Base-by-base conservation (phyloP, 164 flowering plant genomes). In the Echeveria elegans region DNA sequence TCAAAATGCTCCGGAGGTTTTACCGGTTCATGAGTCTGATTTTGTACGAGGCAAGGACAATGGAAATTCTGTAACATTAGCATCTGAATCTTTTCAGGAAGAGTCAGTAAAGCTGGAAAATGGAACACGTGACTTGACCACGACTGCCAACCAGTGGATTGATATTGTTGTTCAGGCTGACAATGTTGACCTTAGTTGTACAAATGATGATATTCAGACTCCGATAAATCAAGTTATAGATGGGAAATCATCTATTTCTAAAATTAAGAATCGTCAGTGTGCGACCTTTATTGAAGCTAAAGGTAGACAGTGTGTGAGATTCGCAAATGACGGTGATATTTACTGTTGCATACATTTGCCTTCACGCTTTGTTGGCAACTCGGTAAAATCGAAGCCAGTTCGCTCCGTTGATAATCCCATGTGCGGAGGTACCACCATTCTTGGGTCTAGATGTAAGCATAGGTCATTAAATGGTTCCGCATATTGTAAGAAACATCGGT, bases 261-360 rank as follows among this genome's bases (percentile, higher is more conserved):
- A 76, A 43, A 79, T 64, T 71, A 88, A 75, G 72, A 82, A 71
- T 70, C 82, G 85, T 18, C 97, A 90, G 47, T 95, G 99, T 68
- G 41, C 69, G 62, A 97, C 99, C 66, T 92, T 86, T 71, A 83
- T 91, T 73, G 99, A 90, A 80, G 76, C 96, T 0, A 95, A 95
- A 75, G 94, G 96, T 72, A 83, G 99, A 78, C 92, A 88, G 63
- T 95, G 99, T 75, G 93, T 83, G 62, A 86, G 97, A 80, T 92
- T 86, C 84, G 99, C 97, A 48, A 95, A 83, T 74, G 99, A 91
- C 24, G 96, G 96, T 50, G 93, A 88, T 77, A 80, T 83, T 60
- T 95, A 88, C 70, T 95, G 99, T 71, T 89, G 96, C 83, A 95
- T 89, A 61, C 99, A 95, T 75, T 79, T 91, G 83, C 77, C 86